A percentile compares a stretch with the other conserved stretches of the same genome.
These are phyloP conservation scores for Salvia hispanica DNA, from an alignment of 257 asterid species.

Conservation along the genomic window DNA sequence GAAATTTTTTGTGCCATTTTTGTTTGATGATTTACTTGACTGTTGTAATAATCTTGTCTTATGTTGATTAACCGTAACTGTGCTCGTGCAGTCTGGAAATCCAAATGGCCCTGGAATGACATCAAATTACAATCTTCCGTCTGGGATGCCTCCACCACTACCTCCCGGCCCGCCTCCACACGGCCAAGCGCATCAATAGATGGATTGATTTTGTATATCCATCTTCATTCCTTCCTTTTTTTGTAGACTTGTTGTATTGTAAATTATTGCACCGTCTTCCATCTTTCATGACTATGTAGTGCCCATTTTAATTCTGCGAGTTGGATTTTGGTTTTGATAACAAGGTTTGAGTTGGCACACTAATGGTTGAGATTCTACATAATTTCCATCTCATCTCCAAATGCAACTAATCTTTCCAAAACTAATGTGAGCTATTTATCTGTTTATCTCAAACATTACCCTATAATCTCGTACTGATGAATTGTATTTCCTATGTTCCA, in stretches of 20 bases:
- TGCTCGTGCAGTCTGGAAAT: constrained; percentile 67
- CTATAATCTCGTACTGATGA: too few relatives aligned
- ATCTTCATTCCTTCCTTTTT: neutral
- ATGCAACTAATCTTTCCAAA: too few relatives aligned
- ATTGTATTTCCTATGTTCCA: too few relatives aligned
- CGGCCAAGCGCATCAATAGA: constrained; percentile 60
- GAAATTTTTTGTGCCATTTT: neutral
- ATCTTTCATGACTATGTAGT: neutral
- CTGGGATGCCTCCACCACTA: constrained; percentile 86
- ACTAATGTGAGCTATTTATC: too few relatives aligned
- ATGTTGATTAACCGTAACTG: neutral
- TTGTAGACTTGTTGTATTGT: constrained; percentile 18
- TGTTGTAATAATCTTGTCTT: neutral
- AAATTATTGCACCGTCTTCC: neutral
- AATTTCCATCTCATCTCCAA: too few relatives aligned
- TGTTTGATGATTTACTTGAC: neutral
- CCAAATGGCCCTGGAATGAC: constrained; percentile 70
- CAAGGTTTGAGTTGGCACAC: too few relatives aligned
- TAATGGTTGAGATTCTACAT: too few relatives aligned
- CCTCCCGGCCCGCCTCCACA: constrained; percentile 99
- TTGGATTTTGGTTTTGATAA: too few relatives aligned
- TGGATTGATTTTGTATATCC: constrained; percentile 26
- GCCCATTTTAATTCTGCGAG: too few relatives aligned
- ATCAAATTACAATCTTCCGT: constrained; percentile 54
- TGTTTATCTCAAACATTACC: too few relatives aligned